Evolutionary conservation across 352 stramenopile genomes (phyloP), one percentile per base, ranked within the genome.

Genomic region (Thalassiosira livingstoniorum): DNA sequence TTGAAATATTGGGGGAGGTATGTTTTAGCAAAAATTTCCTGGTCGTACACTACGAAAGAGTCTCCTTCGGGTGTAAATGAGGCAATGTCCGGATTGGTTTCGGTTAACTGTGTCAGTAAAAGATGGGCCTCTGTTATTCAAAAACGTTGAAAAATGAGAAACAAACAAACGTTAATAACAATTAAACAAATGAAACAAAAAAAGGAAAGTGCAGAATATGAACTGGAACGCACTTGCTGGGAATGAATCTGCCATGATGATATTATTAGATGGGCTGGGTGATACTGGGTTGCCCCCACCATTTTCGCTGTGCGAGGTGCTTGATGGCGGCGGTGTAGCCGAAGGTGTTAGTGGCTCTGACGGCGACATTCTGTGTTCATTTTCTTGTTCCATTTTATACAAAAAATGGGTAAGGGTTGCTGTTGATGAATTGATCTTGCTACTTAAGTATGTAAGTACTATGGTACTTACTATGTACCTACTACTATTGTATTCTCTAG

Each of bases 1-100:
- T 80, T 80, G 39, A 80, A 80, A n/a, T 80, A 80, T 45, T 69
- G 47, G 0, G 72, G 55, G 0, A 80, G 60, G n/a, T 62, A 74
- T 21, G 47, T 70, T 31, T 78, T 42, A 1, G 70, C 35, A 45
- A 78, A 65, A 5, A 35, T 37, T 15, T 31, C 39, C 53, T 78
- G 70, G 35, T 78, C 70, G 29, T 62, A 78, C 0, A 78, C 31
- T 23, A 65, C 18, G 53, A 78, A 78, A 23, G 70, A 69, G 4
- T 42, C n/a, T n/a, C 70, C 70, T 18, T 78, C 70, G 2, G 29
- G 4, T 23, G 70, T 71, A 21, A 78, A 78, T 4, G 70, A 29
- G 27, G 31, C 31, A 4, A 78, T 34, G 35, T 45, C 23, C 27
- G 70, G 70, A 18, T 65, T 53, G n/a, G 31, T 25, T 62, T 78